These are phyloP conservation scores for Eucalyptus pumila DNA, from an alignment of 345 rosid genomes.

Conservation along the genomic window DNA sequence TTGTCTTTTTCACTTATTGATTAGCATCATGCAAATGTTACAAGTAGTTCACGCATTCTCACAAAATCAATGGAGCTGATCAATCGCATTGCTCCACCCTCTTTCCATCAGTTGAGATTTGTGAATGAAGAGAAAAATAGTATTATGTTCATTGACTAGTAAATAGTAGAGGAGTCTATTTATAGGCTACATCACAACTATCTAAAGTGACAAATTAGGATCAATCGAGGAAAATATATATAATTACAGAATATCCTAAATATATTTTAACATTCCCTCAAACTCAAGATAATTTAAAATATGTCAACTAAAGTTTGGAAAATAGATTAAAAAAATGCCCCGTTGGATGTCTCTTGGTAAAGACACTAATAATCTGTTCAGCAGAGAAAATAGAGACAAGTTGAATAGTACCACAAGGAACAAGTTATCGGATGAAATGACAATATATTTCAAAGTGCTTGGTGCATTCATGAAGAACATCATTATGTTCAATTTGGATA, in stretches of 20 bases:
- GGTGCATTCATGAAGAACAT: too few species aligned
- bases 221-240: background rate
- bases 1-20: background rate
- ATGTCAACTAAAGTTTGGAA: background rate
- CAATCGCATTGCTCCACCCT: background rate
- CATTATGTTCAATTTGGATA: background rate
- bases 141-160: background rate
- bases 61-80: background rate
- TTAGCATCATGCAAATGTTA: background rate
- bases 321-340: too few species aligned
- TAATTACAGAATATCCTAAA: background rate
- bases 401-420: accelerated
- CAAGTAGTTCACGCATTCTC: background rate
- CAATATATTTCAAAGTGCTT: background rate
- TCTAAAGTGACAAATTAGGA: background rate
- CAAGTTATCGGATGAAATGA: background rate
- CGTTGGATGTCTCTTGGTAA: background rate
- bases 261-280: background rate
- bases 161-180: background rate
- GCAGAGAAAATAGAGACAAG: background rate
- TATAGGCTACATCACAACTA: background rate
- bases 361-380: accelerated
- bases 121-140: background rate
- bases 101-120: background rate
- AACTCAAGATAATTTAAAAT: too few species aligned